These are phyloP conservation scores for Yamadazyma pseudoaaseri DNA, from an alignment of 1,139 yeast genomes.

Conservation along the genomic window DNA sequence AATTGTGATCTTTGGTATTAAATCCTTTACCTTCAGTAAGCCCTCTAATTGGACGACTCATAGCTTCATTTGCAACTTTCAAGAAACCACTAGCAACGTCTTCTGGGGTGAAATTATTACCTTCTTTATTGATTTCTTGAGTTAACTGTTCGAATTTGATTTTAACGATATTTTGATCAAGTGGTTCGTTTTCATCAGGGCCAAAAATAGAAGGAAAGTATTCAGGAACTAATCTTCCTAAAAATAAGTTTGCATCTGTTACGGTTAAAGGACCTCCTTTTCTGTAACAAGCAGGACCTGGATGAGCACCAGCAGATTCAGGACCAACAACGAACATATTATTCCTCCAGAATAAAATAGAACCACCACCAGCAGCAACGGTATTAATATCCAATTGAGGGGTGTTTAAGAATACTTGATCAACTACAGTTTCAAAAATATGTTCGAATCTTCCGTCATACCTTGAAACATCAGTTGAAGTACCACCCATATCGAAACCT, in stretches of 20 bases:
- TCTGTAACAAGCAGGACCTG: conserved; percentile 59
- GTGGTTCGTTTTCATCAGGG: conserved; percentile 46
- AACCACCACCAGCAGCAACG: conserved; percentile 63
- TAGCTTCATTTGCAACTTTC: conserved; percentile 20
- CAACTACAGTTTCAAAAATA: conserved; percentile 52
- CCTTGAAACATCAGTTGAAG: conserved; percentile 57
- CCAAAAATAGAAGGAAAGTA: conserved; percentile 55
- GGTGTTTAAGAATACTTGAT: conserved; percentile 54
- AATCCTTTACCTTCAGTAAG: conserved; percentile 22
- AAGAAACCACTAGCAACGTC: conserved; percentile 23
- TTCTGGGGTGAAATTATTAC: conserved; percentile 19
- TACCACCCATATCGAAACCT: too few species aligned
- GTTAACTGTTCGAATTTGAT: conserved; percentile 41
- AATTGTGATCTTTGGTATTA: conserved; percentile 19
- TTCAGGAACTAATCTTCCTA: conserved; percentile 50
- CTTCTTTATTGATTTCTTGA: conserved; percentile 37
- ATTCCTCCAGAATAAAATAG: conserved; percentile 50
- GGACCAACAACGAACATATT: conserved; percentile 57
- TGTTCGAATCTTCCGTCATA: conserved; percentile 45
- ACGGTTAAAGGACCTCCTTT: conserved; percentile 58
- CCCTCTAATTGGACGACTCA: conserved; percentile 23
- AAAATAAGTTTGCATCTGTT: conserved; percentile 53
- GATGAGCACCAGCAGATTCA: conserved; percentile 56
- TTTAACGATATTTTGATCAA: conserved; percentile 40
- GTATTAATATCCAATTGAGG: conserved; percentile 59